Conservation (phyloP, 345 rosid species). For the Populus davidiana region DNA sequence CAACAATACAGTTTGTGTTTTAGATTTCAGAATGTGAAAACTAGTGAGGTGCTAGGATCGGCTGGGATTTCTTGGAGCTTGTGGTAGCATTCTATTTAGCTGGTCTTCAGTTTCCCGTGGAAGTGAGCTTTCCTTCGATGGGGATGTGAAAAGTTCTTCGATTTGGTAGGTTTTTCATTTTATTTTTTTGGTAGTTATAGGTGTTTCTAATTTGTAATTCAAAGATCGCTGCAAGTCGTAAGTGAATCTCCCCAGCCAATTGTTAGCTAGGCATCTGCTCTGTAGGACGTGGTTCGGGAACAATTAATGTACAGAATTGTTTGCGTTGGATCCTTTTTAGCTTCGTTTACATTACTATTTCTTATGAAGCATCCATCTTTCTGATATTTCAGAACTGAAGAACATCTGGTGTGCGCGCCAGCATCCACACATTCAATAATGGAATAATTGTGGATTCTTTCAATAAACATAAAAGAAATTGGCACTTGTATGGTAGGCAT, state of each 20-base stretch:
- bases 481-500: not conserved
- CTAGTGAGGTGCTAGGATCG: not conserved
- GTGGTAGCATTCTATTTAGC: not conserved
- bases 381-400: too few species aligned
- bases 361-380: too few species aligned
- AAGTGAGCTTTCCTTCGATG: not conserved
- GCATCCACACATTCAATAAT: too few species aligned
- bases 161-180: not conserved
- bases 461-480: not conserved
- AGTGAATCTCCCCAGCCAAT: not conserved
- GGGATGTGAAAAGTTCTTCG: not conserved
- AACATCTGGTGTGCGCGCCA: too few species aligned
- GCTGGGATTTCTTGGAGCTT: not conserved
- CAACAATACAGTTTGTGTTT: constrained; percentile 73
- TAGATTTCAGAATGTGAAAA: constrained; percentile 81
- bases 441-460: too few species aligned
- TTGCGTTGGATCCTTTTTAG: not conserved
- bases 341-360: not conserved
- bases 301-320: constrained; percentile 8
- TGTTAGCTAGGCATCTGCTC: not conserved
- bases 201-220: not conserved
- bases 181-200: not conserved
- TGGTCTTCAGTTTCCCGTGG: not conserved
- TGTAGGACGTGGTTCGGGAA: not conserved
- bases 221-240: not conserved